Base-by-base conservation (phyloP, 192 early-diverging fungal genomes). In the Entophlyctis luteolus region DNA sequence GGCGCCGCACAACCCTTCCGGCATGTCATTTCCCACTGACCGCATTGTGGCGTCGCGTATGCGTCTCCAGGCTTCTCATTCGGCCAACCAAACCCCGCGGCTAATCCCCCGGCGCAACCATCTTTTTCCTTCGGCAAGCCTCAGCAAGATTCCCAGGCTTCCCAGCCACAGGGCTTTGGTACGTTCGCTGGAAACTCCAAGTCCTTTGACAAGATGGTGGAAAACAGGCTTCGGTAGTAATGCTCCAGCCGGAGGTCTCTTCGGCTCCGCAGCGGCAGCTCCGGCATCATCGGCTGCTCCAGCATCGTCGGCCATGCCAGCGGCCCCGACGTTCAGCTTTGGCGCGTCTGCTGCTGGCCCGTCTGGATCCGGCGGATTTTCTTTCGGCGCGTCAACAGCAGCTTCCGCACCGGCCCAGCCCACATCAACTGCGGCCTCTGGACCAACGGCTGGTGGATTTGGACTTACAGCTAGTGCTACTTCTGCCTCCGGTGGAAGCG, bases 211-310 rank as follows among this genome's bases (percentile, higher is more conserved):
- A n/a, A n/a, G n/a, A n/a, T n/a, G n/a, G n/a, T n/a, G n/a, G n/a
- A n/a, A n/a, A n/a, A n/a, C n/a, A n/a, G n/a, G n/a, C n/a, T n/a
- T n/a, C n/a, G 3, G 63, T 48, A 37, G 16, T 37, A 16, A 35
- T 88, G 8, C 39, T 42, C 39, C 39, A n/a, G 39, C 39, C n/a
- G 39, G 90, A 89, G 33, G 86, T 71, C 50, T 82, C 79, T 93
- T 93, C 20, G 90, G 77, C 34, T 78, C 79, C 12, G 73, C 70
- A 55, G 72, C 59, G 0, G 67, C 66, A 72, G 73, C 68, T 2
- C 58, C 74, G 28, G 71, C 56, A 75, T 6, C 49, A 32, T 12
- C n/a, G 8, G 45, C 42, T 23, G 48, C 12, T 25, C 59, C 77
- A 37, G 22, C 65, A 16, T 28, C 65, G 3, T 25, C 52, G 39